Percentiles rank a stretch among this genome's conserved stretches.
These are phyloP conservation scores for Stenocarpella maydis DNA, from an alignment of 2,329 filamentous ascomycete species.

Conservation along the genomic window DNA sequence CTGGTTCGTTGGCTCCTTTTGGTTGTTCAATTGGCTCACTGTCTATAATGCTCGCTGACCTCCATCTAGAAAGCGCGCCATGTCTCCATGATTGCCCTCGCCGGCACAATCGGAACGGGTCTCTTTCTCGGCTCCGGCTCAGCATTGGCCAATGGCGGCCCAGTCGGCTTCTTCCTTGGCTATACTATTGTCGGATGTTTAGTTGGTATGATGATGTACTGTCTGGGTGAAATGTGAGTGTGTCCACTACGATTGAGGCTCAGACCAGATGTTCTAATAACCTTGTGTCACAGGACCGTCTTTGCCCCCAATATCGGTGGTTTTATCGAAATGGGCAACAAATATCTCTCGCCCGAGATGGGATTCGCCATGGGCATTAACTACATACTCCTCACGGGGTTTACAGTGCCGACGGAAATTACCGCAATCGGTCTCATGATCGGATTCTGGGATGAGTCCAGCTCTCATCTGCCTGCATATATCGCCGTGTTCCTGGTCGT, in stretches of 20 bases:
- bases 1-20: conserved; percentile 5
- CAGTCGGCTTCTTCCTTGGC: conserved; percentile 64
- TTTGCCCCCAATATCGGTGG: conserved; percentile 39
- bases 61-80: conserved; percentile 36
- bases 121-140: conserved; percentile 70
- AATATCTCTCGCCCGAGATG: conserved; percentile 38
- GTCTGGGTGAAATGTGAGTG: conserved; percentile 63
- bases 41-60: background rate
- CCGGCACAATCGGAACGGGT: conserved; percentile 52
- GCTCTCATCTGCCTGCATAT: conserved; percentile 32
- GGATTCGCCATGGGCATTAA: conserved; percentile 40
- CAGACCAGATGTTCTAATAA: background rate
- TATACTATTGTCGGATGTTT: conserved; percentile 66
- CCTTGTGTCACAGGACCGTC: conserved; percentile 35
- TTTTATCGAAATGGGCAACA: conserved; percentile 41
- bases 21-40: background rate
- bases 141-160: conserved; percentile 66
- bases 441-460: conserved; percentile 37
- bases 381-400: conserved; percentile 38
- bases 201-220: conserved; percentile 66
- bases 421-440: conserved; percentile 38
- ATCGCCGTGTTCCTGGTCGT: conserved; percentile 37
- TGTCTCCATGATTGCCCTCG: conserved; percentile 49
- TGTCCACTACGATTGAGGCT: background rate
- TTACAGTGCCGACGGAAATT: conserved; percentile 38